These are phyloP conservation scores for Candolleomyces aberdarensis DNA, from an alignment of 768 basidiomycete species.

Conservation along the genomic window DNA sequence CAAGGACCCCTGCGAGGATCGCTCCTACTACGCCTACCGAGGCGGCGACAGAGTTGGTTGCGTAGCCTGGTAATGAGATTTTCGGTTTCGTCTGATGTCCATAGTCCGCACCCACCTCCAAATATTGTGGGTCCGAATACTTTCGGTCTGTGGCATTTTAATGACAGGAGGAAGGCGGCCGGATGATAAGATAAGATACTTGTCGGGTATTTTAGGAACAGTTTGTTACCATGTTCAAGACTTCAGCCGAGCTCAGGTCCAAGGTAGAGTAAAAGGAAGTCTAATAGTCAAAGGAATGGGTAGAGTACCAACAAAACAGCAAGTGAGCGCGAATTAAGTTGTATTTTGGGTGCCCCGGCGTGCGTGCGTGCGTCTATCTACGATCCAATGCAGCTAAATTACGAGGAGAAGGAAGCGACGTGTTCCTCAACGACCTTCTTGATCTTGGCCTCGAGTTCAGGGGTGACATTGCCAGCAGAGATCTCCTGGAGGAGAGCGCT, in stretches of 20 bases:
- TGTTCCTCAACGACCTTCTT: slow-evolving; percentile 94
- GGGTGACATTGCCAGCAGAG: slow-evolving; percentile 75
- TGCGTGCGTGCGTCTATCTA: slow-evolving; percentile 24
- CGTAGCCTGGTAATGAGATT: neutral
- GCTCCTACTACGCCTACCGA: slow-evolving; percentile 20
- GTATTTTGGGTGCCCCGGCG: slow-evolving; percentile 29
- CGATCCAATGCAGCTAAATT: slow-evolving; percentile 22
- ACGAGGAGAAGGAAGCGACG: slow-evolving; percentile 73
- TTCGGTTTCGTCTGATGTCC: neutral
- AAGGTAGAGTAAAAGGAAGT: neutral
- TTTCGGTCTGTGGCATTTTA: neutral
- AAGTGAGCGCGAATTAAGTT: slow-evolving; percentile 13
- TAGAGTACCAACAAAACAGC: slow-evolving; percentile 8
- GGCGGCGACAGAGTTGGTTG: neutral
- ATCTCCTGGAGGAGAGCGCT: slow-evolving; percentile 79
- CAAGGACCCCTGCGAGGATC: slow-evolving; percentile 17
- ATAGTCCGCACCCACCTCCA: neutral
- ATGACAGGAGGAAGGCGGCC: neutral
- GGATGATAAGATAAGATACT: slow-evolving; percentile 5
- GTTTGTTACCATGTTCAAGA: too few species aligned
- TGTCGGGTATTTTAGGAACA: neutral
- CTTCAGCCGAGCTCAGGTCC: neutral
- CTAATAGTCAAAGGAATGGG: slow-evolving; percentile 11
- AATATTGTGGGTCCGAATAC: neutral
- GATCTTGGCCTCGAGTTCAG: slow-evolving; percentile 90